Base-by-base conservation (phyloP, 2,329 filamentous ascomycete genomes). In the Tolypocladium sp. region DNA sequence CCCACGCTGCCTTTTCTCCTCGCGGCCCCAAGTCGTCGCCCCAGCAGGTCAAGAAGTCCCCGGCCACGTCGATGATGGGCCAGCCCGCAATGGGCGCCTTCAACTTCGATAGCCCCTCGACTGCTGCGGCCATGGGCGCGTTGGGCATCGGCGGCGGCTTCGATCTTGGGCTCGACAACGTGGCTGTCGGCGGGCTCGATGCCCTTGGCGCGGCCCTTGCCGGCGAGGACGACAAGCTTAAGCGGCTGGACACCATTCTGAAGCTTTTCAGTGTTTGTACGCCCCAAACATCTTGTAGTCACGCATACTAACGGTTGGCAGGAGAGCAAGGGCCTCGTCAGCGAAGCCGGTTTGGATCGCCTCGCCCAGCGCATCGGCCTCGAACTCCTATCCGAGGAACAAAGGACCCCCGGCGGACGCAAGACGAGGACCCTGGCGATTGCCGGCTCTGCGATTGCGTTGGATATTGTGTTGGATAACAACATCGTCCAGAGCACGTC, bases 281-380 rank as follows among this genome's bases (percentile, higher is more conserved):
- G 27, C 22, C 17, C 22, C 27, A 12, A 4, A 3, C n/a, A 3
- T 42, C 4, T 7, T 5, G 5, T n/a, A 17, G 9, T 20, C 58
- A 35, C 20, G 9, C 49, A 13, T 12, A 63, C 57, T 58, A 57
- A 65, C 54, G 52, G 8, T 41, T 27, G 46, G 10, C 38, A 75
- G 70, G 73, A 77, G 59, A 76, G 72, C 65, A 83, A 83, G 62
- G 88, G 88, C 4, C 76, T 86, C 46, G 85, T 93, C 42, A 90
- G 88, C 64, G 87, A 90, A 67, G 85, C 88, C 37, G 88, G 88
- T 2, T 77, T 94, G n/a, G 85, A 89, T 70, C 80, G 88, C 58
- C 75, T 93, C 37, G 87, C 85, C 10, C 82, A 83, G 65, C 79
- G 84, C 58, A 79, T 87, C 58, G 88, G 87, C n/a, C 75, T 89